These are phyloP conservation scores for Sclerotinia subarctica DNA, from an alignment of 2,329 filamentous ascomycete genomes.

Conservation along the genomic window DNA sequence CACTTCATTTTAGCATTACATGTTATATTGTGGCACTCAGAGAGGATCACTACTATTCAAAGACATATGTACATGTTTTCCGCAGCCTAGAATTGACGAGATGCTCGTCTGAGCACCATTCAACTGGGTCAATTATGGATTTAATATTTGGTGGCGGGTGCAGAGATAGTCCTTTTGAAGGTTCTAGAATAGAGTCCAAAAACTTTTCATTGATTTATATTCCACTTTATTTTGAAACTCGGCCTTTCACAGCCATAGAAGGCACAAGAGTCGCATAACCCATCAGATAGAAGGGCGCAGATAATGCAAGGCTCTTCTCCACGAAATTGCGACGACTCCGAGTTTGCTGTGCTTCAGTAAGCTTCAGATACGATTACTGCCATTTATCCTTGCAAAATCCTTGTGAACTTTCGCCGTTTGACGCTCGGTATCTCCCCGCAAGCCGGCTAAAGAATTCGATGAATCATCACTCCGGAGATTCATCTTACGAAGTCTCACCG, in stretches of 20 bases:
- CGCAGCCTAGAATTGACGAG: neutral
- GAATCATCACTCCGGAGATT: neutral
- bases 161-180: neutral
- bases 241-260: no score
- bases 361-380: no score
- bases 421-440: no score
- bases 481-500: neutral
- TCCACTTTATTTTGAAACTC: neutral
- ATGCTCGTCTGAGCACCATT: neutral
- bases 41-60: neutral
- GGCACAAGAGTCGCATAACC: neutral
- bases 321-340: neutral
- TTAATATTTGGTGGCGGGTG: neutral
- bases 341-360: neutral
- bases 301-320: neutral
- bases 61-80: neutral
- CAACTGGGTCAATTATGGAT: neutral
- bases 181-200: neutral
- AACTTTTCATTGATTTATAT: neutral
- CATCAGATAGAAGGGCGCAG: neutral
- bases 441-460: neutral
- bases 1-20: neutral
- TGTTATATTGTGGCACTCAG: neutral
- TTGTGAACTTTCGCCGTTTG: neutral
- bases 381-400: neutral